A percentile compares a stretch with the other conserved stretches of the same genome.
phyloP scores from a whole-genome alignment of 371 early-diverging fungal genomes.

The Rhizomucor miehei region DNA sequence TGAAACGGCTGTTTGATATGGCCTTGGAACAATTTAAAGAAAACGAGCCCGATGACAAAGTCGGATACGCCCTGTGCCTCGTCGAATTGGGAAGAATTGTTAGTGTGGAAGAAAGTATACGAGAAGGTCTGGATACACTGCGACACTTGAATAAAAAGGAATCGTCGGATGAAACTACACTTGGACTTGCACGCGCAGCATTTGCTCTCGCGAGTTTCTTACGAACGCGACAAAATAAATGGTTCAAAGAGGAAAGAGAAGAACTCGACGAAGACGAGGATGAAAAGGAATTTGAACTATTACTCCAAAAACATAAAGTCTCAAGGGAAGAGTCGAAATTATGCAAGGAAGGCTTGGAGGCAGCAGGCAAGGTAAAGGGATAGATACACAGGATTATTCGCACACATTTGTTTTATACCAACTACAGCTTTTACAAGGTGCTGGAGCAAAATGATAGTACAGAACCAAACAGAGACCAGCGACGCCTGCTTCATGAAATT shows the following conservation, averaged over 20 bases:
- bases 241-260: slow-evolving; percentile 21
- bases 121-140: slow-evolving; percentile 41
- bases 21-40: slow-evolving; percentile 54
- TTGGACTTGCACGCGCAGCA: slow-evolving; percentile 25
- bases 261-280: slow-evolving; percentile 27
- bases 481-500: slow-evolving; percentile 19
- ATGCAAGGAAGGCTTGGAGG: slow-evolving; percentile 28
- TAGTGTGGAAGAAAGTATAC: slow-evolving; percentile 42
- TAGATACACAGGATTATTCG: no score
- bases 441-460: not conserved
- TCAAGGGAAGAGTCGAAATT: slow-evolving; percentile 27
- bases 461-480: slow-evolving; percentile 4
- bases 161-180: not conserved
- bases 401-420: no score
- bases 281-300: slow-evolving; percentile 22
- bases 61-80: slow-evolving; percentile 41
- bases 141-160: slow-evolving; percentile 21
- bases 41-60: slow-evolving; percentile 37
- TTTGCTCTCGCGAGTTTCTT: slow-evolving; percentile 18
- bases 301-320: slow-evolving; percentile 28
- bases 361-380: slow-evolving; percentile 19
- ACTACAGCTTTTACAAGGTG: no score
- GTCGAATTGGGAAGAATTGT: slow-evolving; percentile 39
- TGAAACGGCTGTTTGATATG: slow-evolving; percentile 53
- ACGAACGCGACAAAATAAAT: slow-evolving; percentile 26